Evolutionary conservation across 208 protist species (phyloP), one percentile per base, ranked within the genome.

Genomic region (Trypanosoma avium): DNA sequence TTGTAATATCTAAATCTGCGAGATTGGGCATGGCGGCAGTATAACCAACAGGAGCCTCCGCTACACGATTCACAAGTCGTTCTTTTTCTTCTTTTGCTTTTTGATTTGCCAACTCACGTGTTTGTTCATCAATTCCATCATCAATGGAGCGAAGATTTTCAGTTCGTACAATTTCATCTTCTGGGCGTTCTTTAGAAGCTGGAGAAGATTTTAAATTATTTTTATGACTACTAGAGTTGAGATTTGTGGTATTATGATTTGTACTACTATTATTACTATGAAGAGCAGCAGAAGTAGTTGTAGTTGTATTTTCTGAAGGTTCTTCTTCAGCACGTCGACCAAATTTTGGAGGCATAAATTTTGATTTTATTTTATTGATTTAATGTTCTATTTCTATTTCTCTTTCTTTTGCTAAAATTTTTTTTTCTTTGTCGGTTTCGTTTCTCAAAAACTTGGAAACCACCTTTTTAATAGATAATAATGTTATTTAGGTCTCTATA

Each of bases 1-100:
- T 76, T 8, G 75, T 75, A 33, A 88, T 82, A 54, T 92, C 77
- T 24, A 96, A 75, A 10, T 93, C 86, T 13, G 68, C 64, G 13
- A 93, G 83, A 15, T 74, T 71, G n/a, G 90, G 90, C 76, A 96
- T 77, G n/a, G 67, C n/a, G 4, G 69, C 61, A 24, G 84, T 74
- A 64, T 88, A 95, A 8, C 77, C 82, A 0, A 81, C 75, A 45
- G 89, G 89, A 4, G 78, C 77, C 53, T 89, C 79, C n/a, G 81
- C 77, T 24, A 91, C 76, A 54, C 77, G 68, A 33, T 68, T 56
- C 45, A 78, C 76, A 7, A 94, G 70, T 32, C 73, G 52, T 45
- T 90, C 82, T 45, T 75, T 62, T 72, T 84, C 77, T 50, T 75
- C 55, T 33, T 67, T 56, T 8, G 55, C 62, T 29, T 70, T 60